Base-by-base conservation (phyloP, 148 eudicot genomes). In the Persicaria maculosa region DNA sequence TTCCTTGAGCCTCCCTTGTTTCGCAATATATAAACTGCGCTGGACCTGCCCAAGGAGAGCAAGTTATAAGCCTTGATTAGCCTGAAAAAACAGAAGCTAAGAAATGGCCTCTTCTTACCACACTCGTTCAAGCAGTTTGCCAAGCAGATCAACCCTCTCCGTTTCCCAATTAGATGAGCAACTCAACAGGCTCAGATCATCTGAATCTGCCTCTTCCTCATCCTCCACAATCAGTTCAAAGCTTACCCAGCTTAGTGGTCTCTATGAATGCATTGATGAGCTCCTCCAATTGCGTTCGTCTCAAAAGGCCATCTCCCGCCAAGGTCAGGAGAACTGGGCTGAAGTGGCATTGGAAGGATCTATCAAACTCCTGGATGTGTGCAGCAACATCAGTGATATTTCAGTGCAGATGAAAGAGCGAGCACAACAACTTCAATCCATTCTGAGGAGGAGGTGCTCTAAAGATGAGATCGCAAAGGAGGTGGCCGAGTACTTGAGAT, bases 221-320 rank as follows among this genome's bases (percentile, higher is more conserved):
- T 31, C 40, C 40, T 0, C 40, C 40, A 31, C 79, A 47, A 14
- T 80, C 19, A 69, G 64, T 47, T 46, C 58, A 11, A 74, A 67
- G 25, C 74, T 78, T 36, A 4, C 17, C 48, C n/a, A 17, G 48
- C 78, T 72, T 53, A 55, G 59, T 54, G 50, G 72, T 40, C 44
- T 80, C 36, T 80, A 79, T 8, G 68, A 52, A 44, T 78, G 55
- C 48, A 74, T 83, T n/a, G 81, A 78, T 52, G 85, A 83, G 72
- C 74, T 86, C 40, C 79, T 81, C 25, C 80, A 71, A 44, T 19
- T 80, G 45, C 83, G 76, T 1, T 67, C 68, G 52, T 77, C 55
- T n/a, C 84, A 81, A 74, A 78, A 71, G 54, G 43, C 44, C 45
- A 44, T 79, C 2, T 62, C 80, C 11, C 8, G 75, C 20, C 78